A percentile compares a stretch with the other conserved stretches of the same genome.
These are phyloP conservation scores for Dactylorhiza incarnata DNA, from an alignment of 106 monocot species.

Conservation along the genomic window DNA sequence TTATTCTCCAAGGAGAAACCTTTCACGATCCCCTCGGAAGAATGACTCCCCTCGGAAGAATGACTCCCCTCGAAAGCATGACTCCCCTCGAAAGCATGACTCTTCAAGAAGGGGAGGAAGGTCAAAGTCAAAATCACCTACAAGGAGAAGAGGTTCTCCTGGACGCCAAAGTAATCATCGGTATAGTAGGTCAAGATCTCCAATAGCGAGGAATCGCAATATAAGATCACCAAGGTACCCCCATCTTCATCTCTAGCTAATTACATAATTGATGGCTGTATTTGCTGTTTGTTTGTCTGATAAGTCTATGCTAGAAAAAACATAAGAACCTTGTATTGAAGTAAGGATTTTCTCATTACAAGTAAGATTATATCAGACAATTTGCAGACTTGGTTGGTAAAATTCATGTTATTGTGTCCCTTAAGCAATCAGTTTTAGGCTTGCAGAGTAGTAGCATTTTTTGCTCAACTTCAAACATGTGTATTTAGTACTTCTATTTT, in stretches of 20 bases:
- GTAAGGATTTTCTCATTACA: neutral
- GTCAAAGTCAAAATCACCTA: constrained; percentile 42
- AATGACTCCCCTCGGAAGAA: constrained; percentile 24
- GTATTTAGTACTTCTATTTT: neutral
- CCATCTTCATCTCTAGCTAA: neutral
- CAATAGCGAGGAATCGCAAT: constrained; percentile 33
- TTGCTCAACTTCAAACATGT: neutral
- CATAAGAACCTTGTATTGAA: neutral
- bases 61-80: constrained; percentile 21
- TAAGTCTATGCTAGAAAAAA: neutral
- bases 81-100: constrained; percentile 30
- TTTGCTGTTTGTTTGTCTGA: neutral
- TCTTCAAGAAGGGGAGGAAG: constrained; percentile 47
- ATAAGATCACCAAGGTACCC: constrained; percentile 34
- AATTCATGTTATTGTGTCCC: neutral
- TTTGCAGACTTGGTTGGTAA: neutral
- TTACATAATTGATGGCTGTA: neutral
- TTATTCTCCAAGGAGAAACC: constrained; percentile 33
- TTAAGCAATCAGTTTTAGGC: neutral
- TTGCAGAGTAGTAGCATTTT: neutral
- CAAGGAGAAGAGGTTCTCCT: constrained; percentile 39
- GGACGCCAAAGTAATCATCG: constrained; percentile 29
- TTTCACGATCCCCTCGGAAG: constrained; percentile 24
- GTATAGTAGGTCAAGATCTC: constrained; percentile 50
- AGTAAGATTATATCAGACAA: neutral